These are phyloP conservation scores for Nothophaeocryptopus gaeumannii DNA, from an alignment of 2,329 filamentous ascomycete species.

Conservation along the genomic window DNA sequence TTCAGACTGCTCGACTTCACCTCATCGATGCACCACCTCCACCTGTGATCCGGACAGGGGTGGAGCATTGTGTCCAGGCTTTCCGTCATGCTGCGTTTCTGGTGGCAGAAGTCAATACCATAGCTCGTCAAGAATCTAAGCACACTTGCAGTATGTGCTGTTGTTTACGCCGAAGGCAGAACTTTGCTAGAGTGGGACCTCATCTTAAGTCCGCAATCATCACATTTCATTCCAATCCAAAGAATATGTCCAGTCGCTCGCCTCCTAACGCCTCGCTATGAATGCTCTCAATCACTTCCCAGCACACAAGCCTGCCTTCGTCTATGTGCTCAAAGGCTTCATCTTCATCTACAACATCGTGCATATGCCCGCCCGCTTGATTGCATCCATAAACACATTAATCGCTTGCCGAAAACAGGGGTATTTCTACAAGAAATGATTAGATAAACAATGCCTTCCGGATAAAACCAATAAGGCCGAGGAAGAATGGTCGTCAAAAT, in stretches of 20 bases:
- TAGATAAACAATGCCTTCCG: slow-evolving; percentile 5
- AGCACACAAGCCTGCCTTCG: neutral
- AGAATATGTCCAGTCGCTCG: slow-evolving; percentile 2
- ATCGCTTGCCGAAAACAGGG: slow-evolving; percentile 7
- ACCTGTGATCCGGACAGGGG: neutral
- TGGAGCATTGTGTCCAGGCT: neutral
- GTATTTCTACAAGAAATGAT: slow-evolving; percentile 13
- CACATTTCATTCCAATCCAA: slow-evolving; percentile 1
- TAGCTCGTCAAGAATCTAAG: too few relatives aligned
- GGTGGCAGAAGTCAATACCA: neutral
- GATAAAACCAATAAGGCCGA: slow-evolving; percentile 1
- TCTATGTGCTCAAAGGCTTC: slow-evolving; percentile 14
- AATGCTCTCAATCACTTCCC: slow-evolving; percentile 10
- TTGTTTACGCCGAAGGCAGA: too few relatives aligned
- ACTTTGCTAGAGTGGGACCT: too few relatives aligned
- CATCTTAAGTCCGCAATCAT: neutral
- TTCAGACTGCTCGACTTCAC: too few relatives aligned
- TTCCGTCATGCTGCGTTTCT: slow-evolving; percentile 1
- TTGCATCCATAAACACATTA: slow-evolving; percentile 7
- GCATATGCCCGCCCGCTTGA: slow-evolving; percentile 4
- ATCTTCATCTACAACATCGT: slow-evolving; percentile 11
- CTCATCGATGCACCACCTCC: too few relatives aligned
- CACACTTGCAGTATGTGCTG: too few relatives aligned
- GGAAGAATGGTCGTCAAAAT: slow-evolving; percentile 12
- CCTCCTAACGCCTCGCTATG: slow-evolving; percentile 17